Evolutionary conservation across 768 basidiomycete genomes (phyloP).

Genomic region (Baorangia bicolor): DNA sequence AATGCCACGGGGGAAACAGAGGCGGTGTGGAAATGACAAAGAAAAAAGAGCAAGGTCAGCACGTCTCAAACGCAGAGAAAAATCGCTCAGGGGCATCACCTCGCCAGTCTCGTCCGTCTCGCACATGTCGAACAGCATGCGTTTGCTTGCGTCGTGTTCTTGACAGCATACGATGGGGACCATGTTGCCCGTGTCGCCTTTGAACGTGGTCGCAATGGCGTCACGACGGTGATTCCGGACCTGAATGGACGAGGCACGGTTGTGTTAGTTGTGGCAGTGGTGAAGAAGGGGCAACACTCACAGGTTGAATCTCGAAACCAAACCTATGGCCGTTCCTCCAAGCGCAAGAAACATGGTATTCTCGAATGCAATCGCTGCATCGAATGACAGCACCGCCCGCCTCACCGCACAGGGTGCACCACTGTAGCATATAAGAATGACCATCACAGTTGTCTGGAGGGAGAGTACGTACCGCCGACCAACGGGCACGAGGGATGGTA

Average conservation of each 20-base stretch:
- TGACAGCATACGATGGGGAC: constrained; percentile 75
- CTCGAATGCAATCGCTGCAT: constrained; percentile 77
- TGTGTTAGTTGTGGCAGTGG: not conserved
- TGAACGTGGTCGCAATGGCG: constrained; percentile 66
- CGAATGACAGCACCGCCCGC: constrained; percentile 76
- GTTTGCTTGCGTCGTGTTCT: constrained; percentile 64
- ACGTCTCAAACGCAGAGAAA: not conserved
- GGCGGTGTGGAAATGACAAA: not conserved
- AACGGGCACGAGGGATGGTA: constrained; percentile 65
- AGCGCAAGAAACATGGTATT: constrained; percentile 89
- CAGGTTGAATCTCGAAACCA: constrained; percentile 89
- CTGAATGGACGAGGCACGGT: constrained; percentile 35
- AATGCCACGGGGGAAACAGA: not conserved
- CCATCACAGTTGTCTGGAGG: not conserved
- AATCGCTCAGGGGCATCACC: constrained; percentile 44
- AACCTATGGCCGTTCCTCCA: constrained; percentile 83
- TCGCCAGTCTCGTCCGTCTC: constrained; percentile 79
- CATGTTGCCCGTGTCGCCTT: constrained; percentile 78
- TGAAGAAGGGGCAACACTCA: constrained; percentile 34
- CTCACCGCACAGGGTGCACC: constrained; percentile 72
- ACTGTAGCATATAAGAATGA: constrained; percentile 41
- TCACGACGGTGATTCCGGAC: constrained; percentile 78
- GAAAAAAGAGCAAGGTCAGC: constrained; percentile 8
- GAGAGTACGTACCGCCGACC: constrained; percentile 61
- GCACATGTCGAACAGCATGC: constrained; percentile 78